Base-by-base conservation (phyloP, 495 filamentous ascomycete species). In the Penicillium egyptiacum region DNA sequence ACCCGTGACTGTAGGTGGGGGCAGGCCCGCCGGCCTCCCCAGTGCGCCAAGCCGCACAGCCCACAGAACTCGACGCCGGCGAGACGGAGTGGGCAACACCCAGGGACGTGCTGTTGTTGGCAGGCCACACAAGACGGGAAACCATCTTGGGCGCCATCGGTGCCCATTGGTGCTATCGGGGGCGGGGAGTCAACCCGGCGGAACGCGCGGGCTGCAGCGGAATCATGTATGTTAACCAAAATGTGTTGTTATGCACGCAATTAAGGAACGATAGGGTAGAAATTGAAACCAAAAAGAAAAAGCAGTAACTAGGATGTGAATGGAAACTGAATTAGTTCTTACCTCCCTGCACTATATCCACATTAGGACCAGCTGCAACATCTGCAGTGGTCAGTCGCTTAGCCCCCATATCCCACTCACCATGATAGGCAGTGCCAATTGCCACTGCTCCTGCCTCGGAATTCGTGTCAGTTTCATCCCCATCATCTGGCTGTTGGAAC, bases 31-130 rank as follows among this genome's bases (percentile, higher is more conserved):
- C 62, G 59, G 26, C 64, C 45, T 17, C 85, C 84, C 55, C 73
- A 85, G 59, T 91, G 88, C 4, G 88, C 85, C 23, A 86, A 70
- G 10, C 86, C 86, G 60, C 88, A 91, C 4, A 90, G 75, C 9
- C 77, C 78, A 63, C 88, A 91, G 52, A 75, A 66, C 62, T 91
- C 86, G 10, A 79, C 72, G 0, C 85, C 86, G 19, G 83, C 81
- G 6, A 73, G 23, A 61, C 83, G 87, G 41, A 90, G 72, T 3
- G 79, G 80, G 59, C 88, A 91, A 16, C 65, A 65, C 6, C 88
- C 88, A 9, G 64, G 57, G 2, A 70, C 65, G 64, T 91, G 88
- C 19, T 45, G 48, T 14, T 65, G 61, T 4, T 63, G 53, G 69
- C 88, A 91, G 17, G 79, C 83, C 2, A 73, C 54, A 59, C 88